Evolutionary conservation across 768 basidiomycete species (phyloP), one percentile per base, ranked within the genome.

Genomic region (Termitomyces eurrhizus): DNA sequence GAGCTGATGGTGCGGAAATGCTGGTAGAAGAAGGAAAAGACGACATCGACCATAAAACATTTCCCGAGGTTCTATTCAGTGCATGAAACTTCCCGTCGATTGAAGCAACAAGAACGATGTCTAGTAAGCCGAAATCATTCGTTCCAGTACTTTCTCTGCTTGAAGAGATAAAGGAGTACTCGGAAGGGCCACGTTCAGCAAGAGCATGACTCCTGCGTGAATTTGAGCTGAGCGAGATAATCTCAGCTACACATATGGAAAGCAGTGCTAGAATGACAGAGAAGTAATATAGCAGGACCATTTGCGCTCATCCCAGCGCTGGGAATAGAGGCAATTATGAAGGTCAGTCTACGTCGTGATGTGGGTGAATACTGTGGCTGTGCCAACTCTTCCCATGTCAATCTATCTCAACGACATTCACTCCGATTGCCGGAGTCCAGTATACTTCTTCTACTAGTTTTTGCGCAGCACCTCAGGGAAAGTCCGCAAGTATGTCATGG

Each of bases 41-140:
- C 8, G 87, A 83, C 87, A 95, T 90, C 39, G 93, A 93, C 96
- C 96, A 99, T 0, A 95, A 77, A 9, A 84, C 79, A 16, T 83
- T 82, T 0, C 96, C 96, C 0, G 89, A 88, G 0, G 89, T 87
- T 62, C 96, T 80, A 69, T 96, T 94, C 64, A 98, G 80, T 0
- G 94, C 97, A 77, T 98, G 95, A 37, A 99, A 87, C 60, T 88
- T 93, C 29, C 96, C 96, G 74, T 98, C 95, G 32, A 99, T 87
- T 7, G 94, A 94, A 1, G 95, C 92, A 12, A 96, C 83, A 18
- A 99, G 84, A 32, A 97, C 90, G 57, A 92, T 83, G 67, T 96
- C 90, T 61, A 94, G 73, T 12, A 96, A 75, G 53, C 88, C 81
- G 21, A 86, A 77, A 59, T 89, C 84, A 18, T 72, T 71, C 54